Percentiles rank a stretch among this genome's conserved stretches.
Conservation (phyloP, 345 rosid species). For the Eucalyptus fibrosa region DNA sequence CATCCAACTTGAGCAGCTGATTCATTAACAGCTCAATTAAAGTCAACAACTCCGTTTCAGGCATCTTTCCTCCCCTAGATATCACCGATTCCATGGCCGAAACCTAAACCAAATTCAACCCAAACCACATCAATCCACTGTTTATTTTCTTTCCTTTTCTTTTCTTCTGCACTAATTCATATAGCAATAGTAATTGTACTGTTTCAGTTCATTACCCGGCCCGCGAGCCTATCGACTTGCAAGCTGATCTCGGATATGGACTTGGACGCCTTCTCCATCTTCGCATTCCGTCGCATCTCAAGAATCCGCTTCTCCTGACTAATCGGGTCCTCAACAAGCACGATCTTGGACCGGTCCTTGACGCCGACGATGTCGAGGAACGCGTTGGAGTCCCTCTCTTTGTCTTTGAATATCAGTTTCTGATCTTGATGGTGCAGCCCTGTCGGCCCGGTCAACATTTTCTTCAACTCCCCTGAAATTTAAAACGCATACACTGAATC, state of each 20-base stretch:
- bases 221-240: slow-evolving; percentile 81
- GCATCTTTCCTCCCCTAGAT: slow-evolving; percentile 65
- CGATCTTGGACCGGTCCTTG: slow-evolving; percentile 85
- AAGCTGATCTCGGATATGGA: slow-evolving; percentile 83
- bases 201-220: slow-evolving; percentile 31
- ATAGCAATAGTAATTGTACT: not conserved
- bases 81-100: slow-evolving; percentile 64
- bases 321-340: slow-evolving; percentile 72
- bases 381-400: slow-evolving; percentile 87
- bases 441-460: slow-evolving; percentile 77
- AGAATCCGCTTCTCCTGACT: slow-evolving; percentile 80
- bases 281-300: slow-evolving; percentile 79
- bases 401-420: slow-evolving; percentile 79
- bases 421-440: slow-evolving; percentile 93
- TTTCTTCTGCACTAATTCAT: not conserved
- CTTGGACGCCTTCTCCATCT: slow-evolving; percentile 83
- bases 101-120: slow-evolving; percentile 36
- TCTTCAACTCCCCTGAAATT: slow-evolving; percentile 88
- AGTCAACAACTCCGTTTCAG: slow-evolving; percentile 57
- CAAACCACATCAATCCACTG: not conserved
- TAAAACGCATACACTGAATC: not conserved
- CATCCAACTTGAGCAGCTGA: slow-evolving; percentile 82
- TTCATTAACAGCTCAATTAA: slow-evolving; percentile 84
- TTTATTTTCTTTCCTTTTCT: not conserved
- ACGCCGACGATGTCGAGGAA: slow-evolving; percentile 86